Evolutionary conservation across 1,284 basidiomycete species (phyloP).

Genomic region (Peniophora sp.): DNA sequence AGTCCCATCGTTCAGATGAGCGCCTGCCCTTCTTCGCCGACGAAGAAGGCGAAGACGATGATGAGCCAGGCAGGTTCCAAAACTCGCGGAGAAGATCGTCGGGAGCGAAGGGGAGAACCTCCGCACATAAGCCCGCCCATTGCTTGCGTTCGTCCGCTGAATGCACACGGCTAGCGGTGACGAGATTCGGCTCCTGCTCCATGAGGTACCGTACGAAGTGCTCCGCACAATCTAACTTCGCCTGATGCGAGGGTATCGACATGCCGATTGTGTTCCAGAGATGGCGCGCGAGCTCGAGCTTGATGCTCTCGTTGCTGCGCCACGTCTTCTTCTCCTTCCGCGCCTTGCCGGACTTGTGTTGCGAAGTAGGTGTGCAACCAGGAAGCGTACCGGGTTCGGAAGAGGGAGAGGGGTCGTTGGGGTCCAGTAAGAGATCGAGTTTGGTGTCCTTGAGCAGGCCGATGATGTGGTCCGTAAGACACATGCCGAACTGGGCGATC

Average conservation of each 20-base stretch:
- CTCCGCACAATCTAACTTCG: conserved; percentile 34
- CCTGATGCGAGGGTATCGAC: conserved; percentile 36
- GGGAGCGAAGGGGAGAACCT: conserved; percentile 24
- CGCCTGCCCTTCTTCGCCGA: not conserved
- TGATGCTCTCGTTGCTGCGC: conserved; percentile 34
- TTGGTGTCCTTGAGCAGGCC: conserved; percentile 44
- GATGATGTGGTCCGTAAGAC: conserved; percentile 34
- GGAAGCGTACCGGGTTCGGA: not conserved
- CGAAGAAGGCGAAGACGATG: too few relatives aligned
- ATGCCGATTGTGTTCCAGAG: conserved; percentile 44
- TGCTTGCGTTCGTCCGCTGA: conserved; percentile 32
- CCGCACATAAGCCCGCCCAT: conserved; percentile 56
- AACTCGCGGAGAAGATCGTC: conserved; percentile 34
- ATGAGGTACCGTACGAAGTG: conserved; percentile 40
- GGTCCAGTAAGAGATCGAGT: conserved; percentile 35
- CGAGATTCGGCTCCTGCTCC: conserved; percentile 37
- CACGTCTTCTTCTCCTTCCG: not conserved
- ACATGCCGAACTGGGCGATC: conserved; percentile 30
- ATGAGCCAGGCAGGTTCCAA: conserved; percentile 28
- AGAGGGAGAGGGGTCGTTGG: conserved; percentile 8
- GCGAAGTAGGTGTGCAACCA: too few relatives aligned
- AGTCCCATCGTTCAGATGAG: conserved; percentile 17
- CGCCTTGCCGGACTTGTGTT: not conserved
- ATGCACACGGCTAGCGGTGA: conserved; percentile 30
- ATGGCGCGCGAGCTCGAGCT: conserved; percentile 42